Conservation (phyloP, 2,329 filamentous ascomycete genomes). For the Amylocarpus encephaloides region DNA sequence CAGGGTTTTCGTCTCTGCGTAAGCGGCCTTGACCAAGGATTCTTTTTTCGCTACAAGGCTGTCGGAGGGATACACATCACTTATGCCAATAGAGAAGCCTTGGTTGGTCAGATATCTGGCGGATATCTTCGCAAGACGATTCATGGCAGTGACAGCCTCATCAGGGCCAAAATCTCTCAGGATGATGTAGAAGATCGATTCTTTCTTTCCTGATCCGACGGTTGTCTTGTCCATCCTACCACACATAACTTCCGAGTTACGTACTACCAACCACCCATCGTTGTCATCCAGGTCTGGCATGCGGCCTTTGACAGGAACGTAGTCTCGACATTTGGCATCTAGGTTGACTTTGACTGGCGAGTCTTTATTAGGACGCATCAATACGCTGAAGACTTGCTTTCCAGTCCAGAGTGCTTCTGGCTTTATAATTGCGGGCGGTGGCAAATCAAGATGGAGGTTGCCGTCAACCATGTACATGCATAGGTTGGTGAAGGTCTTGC, state of each 20-base stretch:
- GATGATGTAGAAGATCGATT: slow-evolving; percentile 95
- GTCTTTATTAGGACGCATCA: slow-evolving; percentile 83
- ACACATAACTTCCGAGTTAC: slow-evolving; percentile 97
- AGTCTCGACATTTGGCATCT: slow-evolving; percentile 86
- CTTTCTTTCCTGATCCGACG: slow-evolving; percentile 95
- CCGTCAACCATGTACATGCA: slow-evolving; percentile 92
- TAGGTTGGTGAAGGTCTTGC: slow-evolving; percentile 80
- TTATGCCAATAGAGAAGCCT: slow-evolving; percentile 94
- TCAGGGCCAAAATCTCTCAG: slow-evolving; percentile 91
- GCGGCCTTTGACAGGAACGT: slow-evolving; percentile 50
- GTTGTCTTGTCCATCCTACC: slow-evolving; percentile 97
- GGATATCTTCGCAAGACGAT: slow-evolving; percentile 82
- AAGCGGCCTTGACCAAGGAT: slow-evolving; percentile 68
- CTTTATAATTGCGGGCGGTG: slow-evolving; percentile 79
- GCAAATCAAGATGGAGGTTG: slow-evolving; percentile 71
- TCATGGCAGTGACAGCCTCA: slow-evolving; percentile 86
- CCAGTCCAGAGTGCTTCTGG: slow-evolving; percentile 90
- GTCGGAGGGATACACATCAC: slow-evolving; percentile 81
- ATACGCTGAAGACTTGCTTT: slow-evolving; percentile 89
- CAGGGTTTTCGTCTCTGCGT: slow-evolving; percentile 73
- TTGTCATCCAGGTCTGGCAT: slow-evolving; percentile 72
- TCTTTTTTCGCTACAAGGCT: slow-evolving; percentile 68
- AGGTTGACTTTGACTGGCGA: slow-evolving; percentile 82
- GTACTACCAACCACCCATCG: slow-evolving; percentile 85
- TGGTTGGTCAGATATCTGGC: slow-evolving; percentile 82